Base-by-base conservation (phyloP, 345 rosid species). In the Linum tenue region DNA sequence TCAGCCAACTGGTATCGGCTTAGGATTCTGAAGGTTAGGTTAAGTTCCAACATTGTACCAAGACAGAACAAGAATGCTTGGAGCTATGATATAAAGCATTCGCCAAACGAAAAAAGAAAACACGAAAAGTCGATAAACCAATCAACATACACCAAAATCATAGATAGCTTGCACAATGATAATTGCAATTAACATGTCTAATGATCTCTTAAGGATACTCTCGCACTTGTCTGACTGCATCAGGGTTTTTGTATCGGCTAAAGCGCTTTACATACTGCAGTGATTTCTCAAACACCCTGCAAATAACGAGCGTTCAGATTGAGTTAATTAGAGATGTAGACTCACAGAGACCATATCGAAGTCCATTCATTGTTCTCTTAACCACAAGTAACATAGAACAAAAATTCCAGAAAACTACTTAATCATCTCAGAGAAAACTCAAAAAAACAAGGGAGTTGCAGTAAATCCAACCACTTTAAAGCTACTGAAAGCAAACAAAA, bases 221-320 rank as follows among this genome's bases (percentile, higher is more conserved):
- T 83, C 97, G 79, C 72, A 87, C 96, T 94, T 94, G 96, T 83
- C 95, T 71, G 70, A 94, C 96, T 76, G 97, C 99, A 77, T 94
- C 99, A 2, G 99, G 96, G 69, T 91, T 91, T 70, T 91, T 94
- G 70, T 94, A 94, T 14, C 99, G 96, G 80, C 98, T 92, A 69
- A 94, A 94, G 58, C 96, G 96, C 71, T 90, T 94, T 68, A 94
- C 97, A 78, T 94, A 88, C 83, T 94, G 99, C 82, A 91, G 81
- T 1, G 97, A 94, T 75, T 94, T 94, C 84, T 91, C 99, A 78
- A 94, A 94, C 56, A 91, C 97, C 70, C 99, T 94, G 83, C 69
- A 79, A 59, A 51, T 62, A 11, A 41, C 65, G 73, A 41, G 37
- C 11, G 17, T 22, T 37, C 59, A 57, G 38, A 1, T 5, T 10